Evolutionary conservation across 495 filamentous ascomycete species (phyloP).

Genomic region (Clavariopsis aquatica): DNA sequence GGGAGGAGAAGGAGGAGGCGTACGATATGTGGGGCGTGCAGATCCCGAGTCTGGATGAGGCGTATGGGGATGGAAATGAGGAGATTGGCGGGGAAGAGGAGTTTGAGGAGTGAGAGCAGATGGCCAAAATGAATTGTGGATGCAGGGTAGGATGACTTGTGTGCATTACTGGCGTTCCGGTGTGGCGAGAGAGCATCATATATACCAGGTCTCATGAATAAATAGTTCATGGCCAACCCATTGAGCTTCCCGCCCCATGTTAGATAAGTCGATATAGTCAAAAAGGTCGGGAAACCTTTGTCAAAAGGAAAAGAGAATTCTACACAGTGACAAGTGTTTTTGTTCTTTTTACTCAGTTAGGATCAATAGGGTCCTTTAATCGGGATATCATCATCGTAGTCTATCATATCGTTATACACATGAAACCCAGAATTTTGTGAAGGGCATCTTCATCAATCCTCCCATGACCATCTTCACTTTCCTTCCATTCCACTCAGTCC

Average conservation of each 20-base stretch:
- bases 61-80: slow-evolving; percentile 45
- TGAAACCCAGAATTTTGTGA: background rate
- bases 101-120: slow-evolving; percentile 32
- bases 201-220: too few relatives aligned
- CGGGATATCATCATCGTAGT: slow-evolving; percentile 4
- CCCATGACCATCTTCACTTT: background rate
- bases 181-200: background rate
- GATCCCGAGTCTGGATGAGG: slow-evolving; percentile 61
- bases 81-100: slow-evolving; percentile 30
- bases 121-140: too few relatives aligned
- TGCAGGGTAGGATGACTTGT: too few relatives aligned
- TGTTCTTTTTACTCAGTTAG: too few relatives aligned
- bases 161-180: background rate
- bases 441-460: background rate
- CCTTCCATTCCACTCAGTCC: slow-evolving; percentile 30
- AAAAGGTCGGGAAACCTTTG: too few relatives aligned
- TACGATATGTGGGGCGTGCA: slow-evolving; percentile 68
- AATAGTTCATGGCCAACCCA: too few relatives aligned
- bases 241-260: too few relatives aligned
- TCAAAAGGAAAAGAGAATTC: too few relatives aligned
- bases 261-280: too few relatives aligned
- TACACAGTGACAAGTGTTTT: too few relatives aligned
- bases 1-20: slow-evolving; percentile 37
- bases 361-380: background rate
- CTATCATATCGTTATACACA: background rate